Conservation (phyloP, 257 asterid species). For the Scutellaria barbata region DNA sequence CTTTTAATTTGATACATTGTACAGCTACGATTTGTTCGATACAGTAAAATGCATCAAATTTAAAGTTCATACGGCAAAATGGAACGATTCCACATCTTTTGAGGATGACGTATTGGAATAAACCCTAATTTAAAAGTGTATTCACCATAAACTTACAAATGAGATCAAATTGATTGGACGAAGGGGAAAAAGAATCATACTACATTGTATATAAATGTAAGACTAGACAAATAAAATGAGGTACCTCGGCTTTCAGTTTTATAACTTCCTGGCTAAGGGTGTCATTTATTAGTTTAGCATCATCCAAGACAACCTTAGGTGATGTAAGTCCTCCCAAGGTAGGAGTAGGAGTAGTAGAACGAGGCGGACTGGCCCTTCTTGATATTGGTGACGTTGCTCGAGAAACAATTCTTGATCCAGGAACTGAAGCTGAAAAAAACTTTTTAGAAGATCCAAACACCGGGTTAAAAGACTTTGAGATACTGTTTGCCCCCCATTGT, state of each 20-base stretch:
- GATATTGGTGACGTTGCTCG: constrained; percentile 98
- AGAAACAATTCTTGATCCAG: constrained; percentile 98
- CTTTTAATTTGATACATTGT: no score
- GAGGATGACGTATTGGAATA: no score
- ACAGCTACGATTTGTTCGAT: no score
- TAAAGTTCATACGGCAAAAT: no score
- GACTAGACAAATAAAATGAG: not conserved
- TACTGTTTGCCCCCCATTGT: constrained; percentile 79
- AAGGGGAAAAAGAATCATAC: constrained; percentile 21
- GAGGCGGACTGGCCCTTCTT: constrained; percentile 93
- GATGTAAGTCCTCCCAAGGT: constrained; percentile 93
- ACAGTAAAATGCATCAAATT: no score
- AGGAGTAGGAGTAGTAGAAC: constrained; percentile 98
- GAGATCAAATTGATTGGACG: constrained; percentile 7
- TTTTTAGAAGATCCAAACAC: constrained; percentile 92
- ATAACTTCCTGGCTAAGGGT: constrained; percentile 80
- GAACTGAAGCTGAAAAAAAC: constrained; percentile 94
- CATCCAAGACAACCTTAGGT: constrained; percentile 72
- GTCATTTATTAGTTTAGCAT: constrained; percentile 64
- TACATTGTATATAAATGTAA: constrained; percentile 23
- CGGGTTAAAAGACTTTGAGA: constrained; percentile 86
- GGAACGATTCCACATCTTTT: no score
- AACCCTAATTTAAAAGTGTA: constrained; percentile 12
- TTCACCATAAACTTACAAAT: constrained; percentile 24
- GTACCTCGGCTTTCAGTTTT: constrained; percentile 88